Conservation (phyloP, 352 stramenopile species). For the Phytophthora cryptogea region DNA sequence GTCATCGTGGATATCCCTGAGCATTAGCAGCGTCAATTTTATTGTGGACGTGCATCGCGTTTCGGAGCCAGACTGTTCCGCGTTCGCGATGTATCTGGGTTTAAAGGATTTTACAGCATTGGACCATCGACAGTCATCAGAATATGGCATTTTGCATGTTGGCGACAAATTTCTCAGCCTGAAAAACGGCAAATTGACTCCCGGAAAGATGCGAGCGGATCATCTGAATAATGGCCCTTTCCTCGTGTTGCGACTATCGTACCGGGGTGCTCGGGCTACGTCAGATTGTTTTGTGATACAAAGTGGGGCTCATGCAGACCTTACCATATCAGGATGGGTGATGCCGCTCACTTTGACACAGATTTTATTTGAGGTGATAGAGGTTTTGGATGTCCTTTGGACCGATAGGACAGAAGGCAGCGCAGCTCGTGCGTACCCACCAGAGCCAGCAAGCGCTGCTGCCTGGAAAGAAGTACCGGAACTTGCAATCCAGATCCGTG, state of each 20-base stretch:
- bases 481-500: constrained; percentile 72
- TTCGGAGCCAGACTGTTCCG: constrained; percentile 59
- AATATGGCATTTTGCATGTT: constrained; percentile 78
- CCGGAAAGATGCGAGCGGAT: constrained; percentile 71
- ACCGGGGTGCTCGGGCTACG: constrained; percentile 51
- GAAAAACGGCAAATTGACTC: constrained; percentile 74
- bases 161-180: constrained; percentile 84
- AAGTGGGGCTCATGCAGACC: constrained; percentile 58
- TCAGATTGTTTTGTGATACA: constrained; percentile 62
- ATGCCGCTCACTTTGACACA: constrained; percentile 75
- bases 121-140: constrained; percentile 74
- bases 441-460: constrained; percentile 11
- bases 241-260: constrained; percentile 62
- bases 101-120: constrained; percentile 63
- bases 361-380: constrained; percentile 75
- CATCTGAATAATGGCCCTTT: constrained; percentile 63
- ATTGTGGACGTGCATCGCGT: constrained; percentile 70
- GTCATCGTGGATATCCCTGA: constrained; percentile 78
- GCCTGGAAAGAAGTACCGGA: constrained; percentile 72
- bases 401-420: constrained; percentile 24
- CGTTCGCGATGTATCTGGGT: constrained; percentile 63
- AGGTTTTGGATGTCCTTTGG: constrained; percentile 76
- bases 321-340: constrained; percentile 80
- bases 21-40: constrained; percentile 61
- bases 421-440: constrained; percentile 17